Conservation (phyloP, 1,284 basidiomycete species). For the Microbotryum silenes-acaulis region DNA sequence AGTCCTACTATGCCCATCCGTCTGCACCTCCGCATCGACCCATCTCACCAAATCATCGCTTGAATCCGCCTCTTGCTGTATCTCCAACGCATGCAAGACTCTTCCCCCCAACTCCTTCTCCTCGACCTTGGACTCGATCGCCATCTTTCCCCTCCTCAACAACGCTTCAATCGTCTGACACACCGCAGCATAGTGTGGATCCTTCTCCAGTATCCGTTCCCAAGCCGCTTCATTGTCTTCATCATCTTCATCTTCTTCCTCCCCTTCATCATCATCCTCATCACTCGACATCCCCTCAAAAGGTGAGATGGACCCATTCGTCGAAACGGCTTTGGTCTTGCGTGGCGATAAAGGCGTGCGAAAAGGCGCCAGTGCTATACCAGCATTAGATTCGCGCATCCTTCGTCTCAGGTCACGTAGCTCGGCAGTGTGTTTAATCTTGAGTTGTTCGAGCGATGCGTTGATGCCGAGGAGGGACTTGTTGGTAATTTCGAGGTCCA, state of each 20-base stretch:
- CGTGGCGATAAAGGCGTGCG: not conserved
- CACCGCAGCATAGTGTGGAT: constrained; percentile 28
- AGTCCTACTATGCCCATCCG: not conserved
- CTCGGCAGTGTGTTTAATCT: constrained; percentile 42
- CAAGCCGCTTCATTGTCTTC: constrained; percentile 16
- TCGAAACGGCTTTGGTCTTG: not conserved
- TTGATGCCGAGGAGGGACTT: constrained; percentile 44
- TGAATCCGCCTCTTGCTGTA: constrained; percentile 11
- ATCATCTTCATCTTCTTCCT: not conserved
- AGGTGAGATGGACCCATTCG: not conserved
- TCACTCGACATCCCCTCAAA: constrained; percentile 2
- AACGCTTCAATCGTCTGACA: constrained; percentile 28
- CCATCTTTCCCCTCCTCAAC: constrained; percentile 23
- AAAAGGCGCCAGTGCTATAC: constrained; percentile 5
- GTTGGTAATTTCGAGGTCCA: constrained; percentile 45
- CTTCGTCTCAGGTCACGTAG: constrained; percentile 37
- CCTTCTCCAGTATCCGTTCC: constrained; percentile 31
- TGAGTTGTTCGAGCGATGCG: constrained; percentile 41
- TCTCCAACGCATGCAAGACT: constrained; percentile 16
- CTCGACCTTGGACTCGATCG: constrained; percentile 21
- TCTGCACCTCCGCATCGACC: not conserved
- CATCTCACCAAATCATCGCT: too few species aligned
- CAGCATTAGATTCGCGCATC: constrained; percentile 23
- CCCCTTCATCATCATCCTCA: constrained; percentile 6
- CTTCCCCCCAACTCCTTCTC: constrained; percentile 8